Evolutionary conservation across 192 early-diverging fungal species (phyloP), one percentile per base, ranked within the genome.

Genomic region (Coemansia interrupta): DNA sequence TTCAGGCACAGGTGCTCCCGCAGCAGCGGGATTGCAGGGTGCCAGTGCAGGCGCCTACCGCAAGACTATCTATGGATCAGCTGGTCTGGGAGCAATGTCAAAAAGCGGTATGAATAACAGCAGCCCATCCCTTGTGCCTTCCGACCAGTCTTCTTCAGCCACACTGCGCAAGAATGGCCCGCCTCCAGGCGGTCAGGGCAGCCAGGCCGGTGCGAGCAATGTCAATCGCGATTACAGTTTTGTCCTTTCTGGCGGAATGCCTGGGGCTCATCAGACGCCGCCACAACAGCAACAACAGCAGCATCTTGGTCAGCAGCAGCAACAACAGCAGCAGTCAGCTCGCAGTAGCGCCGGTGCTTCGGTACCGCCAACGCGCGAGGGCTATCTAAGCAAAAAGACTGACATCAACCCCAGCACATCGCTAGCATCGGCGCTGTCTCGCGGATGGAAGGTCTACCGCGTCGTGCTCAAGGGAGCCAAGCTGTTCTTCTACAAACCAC

Each of bases 361-460:
- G 19, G 61, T 68, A 15, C 41, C 57, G 23, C 43, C 61, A 8
- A 42, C 62, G 18, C 77, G 77, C 56, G 89, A 90, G 59, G 89
- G 89, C 1, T 90, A 85, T 55, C 61, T 90, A 23, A 86, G 84
- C 78, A 88, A 86, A 58, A 89, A 88, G 60, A 84, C 87, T 17
- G 87, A 88, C 59, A 80, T 87, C 30, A 83, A 86, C 32, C 72
- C 85, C n/a, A 66, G 64, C 67, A 79, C 64, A 19, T 83, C 84
- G 17, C 68, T 82, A 38, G 83, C 85, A 36, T 74, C 83, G 26
- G 72, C 76, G 10, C 66, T 80, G 40, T 69, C 83, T 20, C 85
- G 86, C 29, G 87, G 85, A 13, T 90, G 89, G 89, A 90, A 88
- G 70, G 83, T 89, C 1, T 90, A 90, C 60, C 83, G 80, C 9